These are phyloP conservation scores for Citrullus colocynthis DNA, from an alignment of 306 rosid genomes.

Conservation along the genomic window DNA sequence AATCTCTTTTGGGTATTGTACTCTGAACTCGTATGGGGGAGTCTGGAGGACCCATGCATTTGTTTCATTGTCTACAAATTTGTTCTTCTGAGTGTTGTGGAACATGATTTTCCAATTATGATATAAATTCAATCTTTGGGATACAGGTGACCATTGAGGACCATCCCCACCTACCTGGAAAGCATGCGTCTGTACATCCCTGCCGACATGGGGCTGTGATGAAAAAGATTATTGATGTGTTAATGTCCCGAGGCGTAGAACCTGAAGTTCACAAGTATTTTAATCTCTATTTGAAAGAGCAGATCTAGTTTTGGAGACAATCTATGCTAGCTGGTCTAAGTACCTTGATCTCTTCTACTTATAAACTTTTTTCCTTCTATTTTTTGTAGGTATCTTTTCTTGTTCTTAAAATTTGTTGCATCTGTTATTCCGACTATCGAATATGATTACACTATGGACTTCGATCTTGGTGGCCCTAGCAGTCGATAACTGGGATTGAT, in stretches of 20 bases:
- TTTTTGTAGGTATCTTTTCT: conserved; percentile 67
- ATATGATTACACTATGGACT: conserved; percentile 95
- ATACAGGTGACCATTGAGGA: conserved; percentile 85
- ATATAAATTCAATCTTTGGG: neutral
- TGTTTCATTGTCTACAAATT: neutral
- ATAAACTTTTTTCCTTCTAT: neutral
- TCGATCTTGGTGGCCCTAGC: conserved; percentile 93
- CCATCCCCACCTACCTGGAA: conserved; percentile 91
- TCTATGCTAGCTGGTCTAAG: neutral
- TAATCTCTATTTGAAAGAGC: neutral
- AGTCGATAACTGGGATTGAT: conserved; percentile 17
- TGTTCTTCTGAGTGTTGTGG: neutral
- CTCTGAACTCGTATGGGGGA: neutral
- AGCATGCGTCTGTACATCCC: conserved; percentile 97
- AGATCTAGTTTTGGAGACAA: neutral
- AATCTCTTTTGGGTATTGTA: neutral
- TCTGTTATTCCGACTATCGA: conserved; percentile 96
- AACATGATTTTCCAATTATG: neutral
- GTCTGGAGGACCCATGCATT: neutral
- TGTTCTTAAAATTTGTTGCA: conserved; percentile 91
- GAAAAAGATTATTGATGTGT: conserved; percentile 92
- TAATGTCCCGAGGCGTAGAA: conserved; percentile 92
- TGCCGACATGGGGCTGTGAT: conserved; percentile 94
- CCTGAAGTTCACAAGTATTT: conserved; percentile 78
- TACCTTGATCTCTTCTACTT: neutral